Base-by-base conservation (phyloP, 2,329 filamentous ascomycete genomes). In the Plenodomus tracheiphilus region DNA sequence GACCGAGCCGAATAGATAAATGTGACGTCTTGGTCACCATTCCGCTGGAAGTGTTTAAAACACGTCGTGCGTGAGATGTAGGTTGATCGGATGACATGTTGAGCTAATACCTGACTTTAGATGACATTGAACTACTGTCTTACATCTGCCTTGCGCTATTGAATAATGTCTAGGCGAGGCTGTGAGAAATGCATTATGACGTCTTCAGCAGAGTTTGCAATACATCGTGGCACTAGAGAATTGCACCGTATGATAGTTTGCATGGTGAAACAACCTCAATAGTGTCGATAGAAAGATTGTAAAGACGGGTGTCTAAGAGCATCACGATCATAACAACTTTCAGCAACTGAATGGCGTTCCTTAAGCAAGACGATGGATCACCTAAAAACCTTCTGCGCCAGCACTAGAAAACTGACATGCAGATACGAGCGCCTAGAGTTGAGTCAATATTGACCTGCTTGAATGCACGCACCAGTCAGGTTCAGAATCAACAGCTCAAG, bases 371-470 rank as follows among this genome's bases (percentile, higher is more conserved):
- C 13, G 28, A 15, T 8, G 28, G 9, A 32, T 32, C 11, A 32
- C 9, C 15, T 11, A 10, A 32, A 15, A 32, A 32, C 13, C 28
- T 32, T 32, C 28, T 15, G 11, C 28, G 28, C 40, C 28, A 42
- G 30, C 28, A 32, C 28, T 32, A 42, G 40, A 42, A 42, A 32
- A 32, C 13, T 32, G 13, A 15, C 28, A 32, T 32, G 28, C 28
- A 32, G 25, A 58, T 53, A 59, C 56, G 52, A 55, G 44, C n/a
- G 22, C 28, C 40, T 41, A 49, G 46, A 44, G 34, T 34, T 46
- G 48, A 56, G 41, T 56, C 54, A 61, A 58, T 58, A 51, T 56
- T 51, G 48, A 50, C 43, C 17, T 49, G 54, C 49, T 47, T 28
- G 6, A 36, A 6, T 39, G 39, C 51, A 13, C 32, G 38, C 42